Evolutionary conservation across 345 rosid species (phyloP).

Genomic region (Microthlaspi erraticum): DNA sequence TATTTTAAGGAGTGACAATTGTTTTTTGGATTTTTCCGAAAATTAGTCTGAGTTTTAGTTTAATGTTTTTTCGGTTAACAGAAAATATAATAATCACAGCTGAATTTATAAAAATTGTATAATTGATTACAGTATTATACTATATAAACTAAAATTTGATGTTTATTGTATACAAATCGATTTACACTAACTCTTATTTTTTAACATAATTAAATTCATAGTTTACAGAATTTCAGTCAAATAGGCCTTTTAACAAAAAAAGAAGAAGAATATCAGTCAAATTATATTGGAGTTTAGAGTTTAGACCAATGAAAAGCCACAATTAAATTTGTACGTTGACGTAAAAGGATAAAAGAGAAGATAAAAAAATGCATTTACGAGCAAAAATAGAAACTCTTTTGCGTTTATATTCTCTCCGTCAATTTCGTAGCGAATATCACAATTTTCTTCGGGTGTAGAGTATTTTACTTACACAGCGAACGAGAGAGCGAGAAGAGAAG

Average conservation of each 20-base stretch:
- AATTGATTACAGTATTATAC: background rate
- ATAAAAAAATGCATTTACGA: constrained; percentile 29
- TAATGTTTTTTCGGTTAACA: too few relatives aligned
- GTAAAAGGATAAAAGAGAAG: constrained; percentile 25
- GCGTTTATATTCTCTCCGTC: constrained; percentile 55
- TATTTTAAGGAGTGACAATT: too few relatives aligned
- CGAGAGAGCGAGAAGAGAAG: constrained; percentile 14
- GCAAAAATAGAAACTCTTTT: constrained; percentile 46
- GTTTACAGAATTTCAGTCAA: too few relatives aligned
- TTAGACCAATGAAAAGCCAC: constrained; percentile 16
- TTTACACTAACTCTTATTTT: background rate
- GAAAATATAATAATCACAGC: background rate
- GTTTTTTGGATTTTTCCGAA: too few relatives aligned
- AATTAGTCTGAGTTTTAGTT: too few relatives aligned
- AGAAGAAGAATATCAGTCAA: too few relatives aligned
- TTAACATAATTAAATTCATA: too few relatives aligned
- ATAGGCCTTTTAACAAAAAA: too few relatives aligned
- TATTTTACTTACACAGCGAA: constrained; percentile 28
- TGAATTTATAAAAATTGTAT: too few relatives aligned
- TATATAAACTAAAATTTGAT: background rate
- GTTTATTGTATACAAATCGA: background rate
- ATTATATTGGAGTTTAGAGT: constrained; percentile 1
- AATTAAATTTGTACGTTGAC: constrained; percentile 19
- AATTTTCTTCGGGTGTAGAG: constrained; percentile 32
- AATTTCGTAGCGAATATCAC: constrained; percentile 48